Percentiles rank a stretch among this genome's conserved stretches.
These are phyloP conservation scores for Gillenia trifoliata DNA, from an alignment of 306 rosid species.

Conservation along the genomic window DNA sequence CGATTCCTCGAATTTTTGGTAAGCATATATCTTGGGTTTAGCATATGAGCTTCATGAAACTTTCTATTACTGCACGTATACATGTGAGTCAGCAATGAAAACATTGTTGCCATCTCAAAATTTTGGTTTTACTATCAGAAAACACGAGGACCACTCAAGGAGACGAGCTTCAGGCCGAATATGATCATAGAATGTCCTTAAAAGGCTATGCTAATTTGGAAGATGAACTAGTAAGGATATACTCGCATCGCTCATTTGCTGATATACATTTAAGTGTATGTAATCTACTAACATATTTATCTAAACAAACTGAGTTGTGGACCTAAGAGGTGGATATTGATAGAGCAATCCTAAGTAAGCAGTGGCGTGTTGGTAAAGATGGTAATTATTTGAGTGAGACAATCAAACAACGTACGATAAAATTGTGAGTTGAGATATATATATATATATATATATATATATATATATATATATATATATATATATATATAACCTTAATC, in stretches of 20 bases:
- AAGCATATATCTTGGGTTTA: no score
- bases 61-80: no score
- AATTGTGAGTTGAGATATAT: not conserved
- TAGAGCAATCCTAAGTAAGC: not conserved
- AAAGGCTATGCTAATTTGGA: not conserved
- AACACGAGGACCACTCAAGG: not conserved
- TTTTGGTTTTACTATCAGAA: not conserved
- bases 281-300: not conserved
- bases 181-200: not conserved
- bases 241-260: not conserved
- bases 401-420: not conserved
- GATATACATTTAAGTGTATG: no score
- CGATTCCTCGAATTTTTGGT: no score
- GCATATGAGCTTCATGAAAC: no score
- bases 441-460: not conserved
- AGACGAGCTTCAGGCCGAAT: not conserved
- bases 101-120: no score
- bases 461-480: no score
- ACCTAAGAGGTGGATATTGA: not conserved
- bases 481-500: no score
- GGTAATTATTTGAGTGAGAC: not conserved
- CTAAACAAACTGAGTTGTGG: not conserved
- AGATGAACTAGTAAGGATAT: not conserved
- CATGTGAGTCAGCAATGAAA: not conserved
- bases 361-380: not conserved